Evolutionary conservation across 371 early-diverging fungal genomes (phyloP).

Genomic region (Apophysomyces ossiformis): DNA sequence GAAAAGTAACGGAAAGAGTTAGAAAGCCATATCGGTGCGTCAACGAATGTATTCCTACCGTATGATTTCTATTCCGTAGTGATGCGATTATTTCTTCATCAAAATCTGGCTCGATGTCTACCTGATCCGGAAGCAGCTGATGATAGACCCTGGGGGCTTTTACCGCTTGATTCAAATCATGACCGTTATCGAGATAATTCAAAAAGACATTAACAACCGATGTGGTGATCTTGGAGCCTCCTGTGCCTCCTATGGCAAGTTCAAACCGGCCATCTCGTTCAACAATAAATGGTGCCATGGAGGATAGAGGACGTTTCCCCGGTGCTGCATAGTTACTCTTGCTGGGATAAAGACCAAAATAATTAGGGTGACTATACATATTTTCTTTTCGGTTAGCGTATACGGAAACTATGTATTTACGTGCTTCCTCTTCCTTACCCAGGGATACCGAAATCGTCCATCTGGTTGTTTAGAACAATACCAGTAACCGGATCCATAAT

Average conservation of each 20-base stretch:
- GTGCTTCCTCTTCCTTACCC: conserved; percentile 40
- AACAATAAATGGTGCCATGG: conserved; percentile 88
- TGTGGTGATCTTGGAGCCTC: conserved; percentile 95
- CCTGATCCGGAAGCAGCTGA: conserved; percentile 86
- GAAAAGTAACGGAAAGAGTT: no score
- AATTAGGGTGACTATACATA: conserved; percentile 63
- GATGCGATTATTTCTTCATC: conserved; percentile 11
- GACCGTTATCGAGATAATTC: conserved; percentile 73
- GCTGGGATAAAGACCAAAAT: conserved; percentile 85
- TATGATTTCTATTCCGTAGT: conserved; percentile 31
- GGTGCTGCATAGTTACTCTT: conserved; percentile 87
- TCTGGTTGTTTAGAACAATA: conserved; percentile 97
- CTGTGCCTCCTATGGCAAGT: conserved; percentile 90
- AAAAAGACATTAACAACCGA: conserved; percentile 80
- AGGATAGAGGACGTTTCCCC: conserved; percentile 93
- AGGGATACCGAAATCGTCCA: conserved; percentile 98
- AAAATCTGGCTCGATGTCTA: conserved; percentile 39
- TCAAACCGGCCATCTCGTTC: conserved; percentile 73
- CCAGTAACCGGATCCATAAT: conserved; percentile 94
- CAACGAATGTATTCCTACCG: conserved; percentile 15
- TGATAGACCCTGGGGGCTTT: conserved; percentile 89
- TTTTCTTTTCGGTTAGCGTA: not conserved
- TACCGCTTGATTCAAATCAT: conserved; percentile 76
- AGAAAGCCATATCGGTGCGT: not conserved
- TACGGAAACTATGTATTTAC: not conserved